These are phyloP conservation scores for Akanthomyces lecanii DNA, from an alignment of 2,329 filamentous ascomycete genomes.

Conservation along the genomic window DNA sequence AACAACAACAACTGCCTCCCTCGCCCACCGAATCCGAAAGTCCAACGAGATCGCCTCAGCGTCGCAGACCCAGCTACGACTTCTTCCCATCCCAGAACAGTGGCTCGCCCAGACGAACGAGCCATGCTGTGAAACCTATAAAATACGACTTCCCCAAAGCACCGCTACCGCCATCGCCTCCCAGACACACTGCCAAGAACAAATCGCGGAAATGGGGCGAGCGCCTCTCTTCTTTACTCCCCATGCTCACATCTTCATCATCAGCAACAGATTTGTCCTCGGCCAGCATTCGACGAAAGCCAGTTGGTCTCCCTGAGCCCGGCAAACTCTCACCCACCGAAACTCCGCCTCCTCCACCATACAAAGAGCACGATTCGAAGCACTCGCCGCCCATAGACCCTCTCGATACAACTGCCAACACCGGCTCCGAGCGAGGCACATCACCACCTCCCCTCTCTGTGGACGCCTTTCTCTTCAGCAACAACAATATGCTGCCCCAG, in stretches of 20 bases:
- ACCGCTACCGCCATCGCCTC: constrained; percentile 7
- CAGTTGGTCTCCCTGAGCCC: constrained; percentile 22
- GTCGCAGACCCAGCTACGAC: constrained; percentile 15
- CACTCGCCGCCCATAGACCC: background rate
- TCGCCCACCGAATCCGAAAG: constrained; percentile 19
- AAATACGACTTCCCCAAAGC: background rate
- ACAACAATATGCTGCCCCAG: background rate
- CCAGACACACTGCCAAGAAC: constrained; percentile 3
- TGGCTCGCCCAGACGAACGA: background rate
- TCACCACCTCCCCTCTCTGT: constrained; percentile 15
- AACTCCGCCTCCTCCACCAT: constrained; percentile 24
- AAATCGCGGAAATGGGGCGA: constrained; percentile 35
- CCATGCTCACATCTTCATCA: constrained; percentile 34
- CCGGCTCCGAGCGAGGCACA: background rate
- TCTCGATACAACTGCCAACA: background rate
- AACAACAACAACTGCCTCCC: constrained; percentile 19
- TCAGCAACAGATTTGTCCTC: constrained; percentile 27
- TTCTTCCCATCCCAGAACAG: background rate
- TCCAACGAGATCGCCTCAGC: background rate
- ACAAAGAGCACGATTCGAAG: constrained; percentile 15
- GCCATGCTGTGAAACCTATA: constrained; percentile 4
- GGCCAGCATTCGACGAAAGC: constrained; percentile 25
- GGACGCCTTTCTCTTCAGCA: background rate
- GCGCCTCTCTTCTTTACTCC: constrained; percentile 35
- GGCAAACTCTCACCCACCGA: constrained; percentile 19